Base-by-base conservation (phyloP, 2,329 filamentous ascomycete genomes). In the Microsporum canis region DNA sequence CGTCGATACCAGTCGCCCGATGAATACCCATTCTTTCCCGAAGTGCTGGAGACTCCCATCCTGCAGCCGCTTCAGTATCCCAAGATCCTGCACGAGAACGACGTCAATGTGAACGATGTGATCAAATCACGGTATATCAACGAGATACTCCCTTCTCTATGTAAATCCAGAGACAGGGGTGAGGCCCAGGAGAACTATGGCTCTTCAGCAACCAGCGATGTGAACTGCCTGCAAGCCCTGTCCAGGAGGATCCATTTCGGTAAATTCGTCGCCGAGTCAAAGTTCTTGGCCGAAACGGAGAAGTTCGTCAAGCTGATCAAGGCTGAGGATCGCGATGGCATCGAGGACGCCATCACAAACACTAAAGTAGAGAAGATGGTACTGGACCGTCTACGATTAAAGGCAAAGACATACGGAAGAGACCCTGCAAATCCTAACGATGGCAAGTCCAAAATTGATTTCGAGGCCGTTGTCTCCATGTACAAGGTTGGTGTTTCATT, bases 211-310 rank as follows among this genome's bases (percentile, higher is more conserved):
- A 95, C 90, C 0, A 91, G 88, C 72, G 94, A 99, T 75, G 94
- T 99, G 63, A 82, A 84, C 59, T 92, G 88, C 69, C 79, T 99
- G 65, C 94, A 99, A 78, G 88, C 94, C 2, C 78, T 99, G 55
- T 95, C 89, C 43, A 83, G 92, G 47, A 82, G 94, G 60, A 94
- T 99, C 67, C 94, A 99, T 76, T 99, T 96, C 77, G 94, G 94
- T 67, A 99, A 97, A 77, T 97, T 97, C 70, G 94, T 99, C 6
- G 94, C 94, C 49, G 94, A 99, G 80, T 86, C 87, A 63, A 99
- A 99, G 78, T 99, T 96, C 76, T 83, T 83, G 68, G 86, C 88
- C 55, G 89, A 97, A 67, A 82, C 85, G 34, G 89, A 91, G 68
- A 82, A 78, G 64, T 99, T 92, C 72, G 91, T 88, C 4, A 80